Percentiles rank a stretch among this genome's conserved stretches.
Evolutionary conservation across 148 eudicot genomes (phyloP).

Genomic region (Heliamphora exappendiculata): DNA sequence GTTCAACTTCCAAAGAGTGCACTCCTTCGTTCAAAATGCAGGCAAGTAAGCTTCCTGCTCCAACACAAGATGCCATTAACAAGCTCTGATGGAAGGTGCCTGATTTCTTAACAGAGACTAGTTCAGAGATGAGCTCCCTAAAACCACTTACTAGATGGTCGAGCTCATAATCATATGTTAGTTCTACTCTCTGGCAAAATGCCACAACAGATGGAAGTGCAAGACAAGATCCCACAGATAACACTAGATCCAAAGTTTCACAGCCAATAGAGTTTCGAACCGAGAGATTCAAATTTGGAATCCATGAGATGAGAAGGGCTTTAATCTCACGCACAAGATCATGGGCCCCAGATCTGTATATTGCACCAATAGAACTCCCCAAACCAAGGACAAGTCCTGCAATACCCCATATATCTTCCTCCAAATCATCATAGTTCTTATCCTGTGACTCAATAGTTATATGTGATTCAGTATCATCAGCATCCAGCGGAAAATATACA

Average conservation of each 20-base stretch:
- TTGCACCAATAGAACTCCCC: conserved; percentile 59
- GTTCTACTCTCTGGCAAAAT: conserved; percentile 72
- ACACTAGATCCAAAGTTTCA: conserved; percentile 21
- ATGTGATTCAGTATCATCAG: conserved; percentile 23
- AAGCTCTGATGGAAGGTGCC: conserved; percentile 49
- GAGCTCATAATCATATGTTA: conserved; percentile 56
- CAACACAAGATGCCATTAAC: conserved; percentile 77
- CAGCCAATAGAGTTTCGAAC: conserved; percentile 15
- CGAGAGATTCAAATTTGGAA: conserved; percentile 31
- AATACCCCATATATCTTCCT: conserved; percentile 84
- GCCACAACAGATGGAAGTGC: conserved; percentile 60
- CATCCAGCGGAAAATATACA: conserved; percentile 31
- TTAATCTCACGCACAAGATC: conserved; percentile 60
- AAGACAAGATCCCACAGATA: conserved; percentile 68
- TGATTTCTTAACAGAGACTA: conserved; percentile 37
- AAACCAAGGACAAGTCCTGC: conserved; percentile 86
- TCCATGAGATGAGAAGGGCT: conserved; percentile 52
- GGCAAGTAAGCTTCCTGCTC: conserved; percentile 69
- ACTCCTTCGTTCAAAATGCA: conserved; percentile 63
- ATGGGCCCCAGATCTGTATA: conserved; percentile 66
- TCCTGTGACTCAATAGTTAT: conserved; percentile 21
- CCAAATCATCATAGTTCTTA: conserved; percentile 34
- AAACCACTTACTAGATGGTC: conserved; percentile 39
- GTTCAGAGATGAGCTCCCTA: conserved; percentile 54
- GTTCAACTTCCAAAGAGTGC: conserved; percentile 42